phyloP scores from a whole-genome alignment of 768 basidiomycete genomes.

The Roridomyces roridus region DNA sequence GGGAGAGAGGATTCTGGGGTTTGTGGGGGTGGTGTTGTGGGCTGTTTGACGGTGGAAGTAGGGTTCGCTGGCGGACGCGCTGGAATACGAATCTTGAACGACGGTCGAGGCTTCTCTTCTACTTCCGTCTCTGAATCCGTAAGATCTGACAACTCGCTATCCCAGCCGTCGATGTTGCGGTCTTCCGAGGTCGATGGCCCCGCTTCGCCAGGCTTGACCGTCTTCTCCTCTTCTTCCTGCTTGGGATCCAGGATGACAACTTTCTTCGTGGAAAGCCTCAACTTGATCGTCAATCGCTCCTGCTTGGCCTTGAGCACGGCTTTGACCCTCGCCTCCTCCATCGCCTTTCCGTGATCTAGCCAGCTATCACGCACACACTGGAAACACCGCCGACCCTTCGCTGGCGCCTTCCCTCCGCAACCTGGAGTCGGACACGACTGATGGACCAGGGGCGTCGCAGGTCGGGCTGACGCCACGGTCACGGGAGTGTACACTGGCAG shows the following conservation, averaged over 20 bases:
- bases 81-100: constrained; percentile 26
- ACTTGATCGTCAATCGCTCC: constrained; percentile 13
- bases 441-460: background rate
- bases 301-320: background rate
- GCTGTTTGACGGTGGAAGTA: background rate
- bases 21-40: background rate
- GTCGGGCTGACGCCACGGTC: background rate
- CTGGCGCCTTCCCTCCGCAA: constrained; percentile 2
- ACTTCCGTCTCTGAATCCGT: constrained; percentile 10
- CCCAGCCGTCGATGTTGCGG: constrained; percentile 19
- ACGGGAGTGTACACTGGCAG: background rate
- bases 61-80: constrained; percentile 11
- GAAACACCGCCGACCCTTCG: constrained; percentile 15
- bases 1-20: constrained; percentile 3
- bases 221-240: background rate
- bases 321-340: background rate
- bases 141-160: constrained; percentile 22
- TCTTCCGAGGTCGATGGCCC: no score
- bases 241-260: background rate
- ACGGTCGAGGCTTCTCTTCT: constrained; percentile 10
- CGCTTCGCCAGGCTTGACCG: background rate
- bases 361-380: constrained; percentile 19
- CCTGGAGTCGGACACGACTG: constrained; percentile 14
- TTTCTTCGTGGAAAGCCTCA: constrained; percentile 11
- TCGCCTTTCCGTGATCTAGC: constrained; percentile 4